phyloP scores from a whole-genome alignment of 1,284 basidiomycete genomes.

The Schizophyllum amplum region DNA sequence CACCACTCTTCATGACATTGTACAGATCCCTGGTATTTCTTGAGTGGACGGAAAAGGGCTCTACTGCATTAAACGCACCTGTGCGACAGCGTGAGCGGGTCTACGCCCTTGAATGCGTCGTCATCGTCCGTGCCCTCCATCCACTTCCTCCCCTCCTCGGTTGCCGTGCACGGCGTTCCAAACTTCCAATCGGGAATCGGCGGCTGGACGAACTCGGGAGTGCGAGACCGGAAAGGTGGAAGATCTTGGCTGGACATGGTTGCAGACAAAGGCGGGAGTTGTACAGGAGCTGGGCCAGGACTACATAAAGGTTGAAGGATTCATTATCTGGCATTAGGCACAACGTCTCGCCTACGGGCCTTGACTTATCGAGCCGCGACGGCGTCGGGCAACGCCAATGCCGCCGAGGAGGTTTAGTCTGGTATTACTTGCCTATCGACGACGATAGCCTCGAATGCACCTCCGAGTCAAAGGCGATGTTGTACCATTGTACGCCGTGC shows the following conservation, averaged over 20 bases:
- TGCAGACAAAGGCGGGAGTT: too few species aligned
- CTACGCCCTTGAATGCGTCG: constrained; percentile 48
- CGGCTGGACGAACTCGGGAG: constrained; percentile 33
- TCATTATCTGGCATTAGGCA: too few species aligned
- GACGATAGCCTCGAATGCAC: too few species aligned
- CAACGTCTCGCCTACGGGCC: too few species aligned
- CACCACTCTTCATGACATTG: constrained; percentile 47
- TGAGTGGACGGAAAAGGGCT: background rate
- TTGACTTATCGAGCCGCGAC: too few species aligned
- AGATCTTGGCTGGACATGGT: constrained; percentile 4
- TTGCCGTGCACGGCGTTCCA: constrained; percentile 43
- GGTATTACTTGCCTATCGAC: too few species aligned
- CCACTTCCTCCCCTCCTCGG: constrained; percentile 40
- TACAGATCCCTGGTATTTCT: constrained; percentile 27
- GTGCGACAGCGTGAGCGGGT: constrained; percentile 38
- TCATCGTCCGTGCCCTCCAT: constrained; percentile 33
- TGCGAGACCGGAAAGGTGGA: constrained; percentile 15
- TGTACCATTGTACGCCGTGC: too few species aligned
- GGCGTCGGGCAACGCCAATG: too few species aligned
- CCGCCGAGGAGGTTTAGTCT: too few species aligned
- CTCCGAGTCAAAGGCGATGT: too few species aligned
- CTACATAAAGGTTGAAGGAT: too few species aligned
- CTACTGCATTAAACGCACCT: constrained; percentile 24
- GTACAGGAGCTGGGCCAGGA: too few species aligned
- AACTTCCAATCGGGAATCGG: constrained; percentile 54